Base-by-base conservation (phyloP, 208 protist genomes). In the Phytomonas sp. region DNA sequence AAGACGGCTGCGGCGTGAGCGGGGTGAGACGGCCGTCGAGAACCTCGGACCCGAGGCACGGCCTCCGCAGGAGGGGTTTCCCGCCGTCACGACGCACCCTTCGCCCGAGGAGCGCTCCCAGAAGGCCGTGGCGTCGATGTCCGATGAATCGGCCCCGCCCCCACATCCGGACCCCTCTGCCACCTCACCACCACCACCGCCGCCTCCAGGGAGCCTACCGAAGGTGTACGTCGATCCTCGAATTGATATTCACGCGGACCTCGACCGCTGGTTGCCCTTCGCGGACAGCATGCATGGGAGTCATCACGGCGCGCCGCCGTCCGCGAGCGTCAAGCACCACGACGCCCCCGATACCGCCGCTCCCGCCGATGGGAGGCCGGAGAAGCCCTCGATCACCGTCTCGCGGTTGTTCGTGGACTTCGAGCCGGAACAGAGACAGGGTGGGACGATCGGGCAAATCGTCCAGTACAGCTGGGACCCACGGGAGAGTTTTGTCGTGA, bases 391-490 rank as follows among this genome's bases (percentile, higher is more conserved):
- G 26, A 37, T 72, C 31, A 76, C 67, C 20, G 69, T 73, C 32
- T 88, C 82, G 29, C 74, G 79, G 11, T 74, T 88, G 34, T 88
- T 78, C 69, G 70, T 88, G 20, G 82, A 88, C 77, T 88, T 84
- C 67, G 59, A 68, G 36, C 76, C 79, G 11, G 70, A 46, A 32
- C 63, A 62, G 69, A 37, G 71, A 33, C 59, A 78, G 31, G 73
- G 65, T 23, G 81, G 76, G 23, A 61, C 68, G 28, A 61, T 46
- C 2, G 82, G 82, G 2, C 82, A 88, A 73, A 73, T 88, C 43
- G 71, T 88, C 11, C 79, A 88, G 74, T 84, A 78, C 65, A 67
- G 75, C 29, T 79, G 79, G 28, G 70, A 76, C 4, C 68, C 69
- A 29, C 74, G 63, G 9, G 80, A 81, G 61, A 80, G 79, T 71